Base-by-base conservation (phyloP, 2,329 filamentous ascomycete species). In the Penicillium sp. region DNA sequence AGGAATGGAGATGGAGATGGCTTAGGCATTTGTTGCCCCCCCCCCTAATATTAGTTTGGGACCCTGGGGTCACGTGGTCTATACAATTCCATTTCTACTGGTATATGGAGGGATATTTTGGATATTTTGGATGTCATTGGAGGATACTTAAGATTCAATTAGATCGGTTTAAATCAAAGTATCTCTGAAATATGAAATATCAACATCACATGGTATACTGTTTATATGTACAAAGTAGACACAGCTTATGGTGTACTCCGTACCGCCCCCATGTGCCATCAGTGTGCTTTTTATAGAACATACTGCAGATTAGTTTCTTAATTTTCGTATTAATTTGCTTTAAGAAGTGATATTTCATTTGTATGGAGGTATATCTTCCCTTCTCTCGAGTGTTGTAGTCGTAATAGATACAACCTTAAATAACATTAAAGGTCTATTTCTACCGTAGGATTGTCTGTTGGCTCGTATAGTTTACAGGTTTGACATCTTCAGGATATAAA, bases 21-120 rank as follows among this genome's bases (percentile, higher is more conserved):
- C 61, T 70, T 55, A 59, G 64, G 63, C 61, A 69, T 63, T 65
- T 70, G 67, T 67, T 65, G 61, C 68, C 67, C 63, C 68, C 65
- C 63, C 61, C 62, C 62, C 62, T 66, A 68, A 58, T 53, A 58
- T 53, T 60, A 48, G 57, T 50, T 36, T 17, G 17, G 55, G 50
- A 38, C 48, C 53, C 44, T 29, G 41, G 2, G 29, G 55, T 62
- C 60, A 62, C 60, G 60, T 62, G 60, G 45, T 43, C 29, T 27
- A 51, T 36, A 45, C 38, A 36, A 23, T 50, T 13, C 17, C 13
- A 43, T 43, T 27, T 42, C 21, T 3, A 42, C 17, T 8, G 25
- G 23, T 7, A 8, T 31, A 21, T 27, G 6, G 3, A 6, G 7
- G 15, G 12, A 21, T 21, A n/a, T 35, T 25, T 6, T 6, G 1